Base-by-base conservation (phyloP, 805 yeast genomes). In the Maudiozyma serrabonitensis region DNA sequence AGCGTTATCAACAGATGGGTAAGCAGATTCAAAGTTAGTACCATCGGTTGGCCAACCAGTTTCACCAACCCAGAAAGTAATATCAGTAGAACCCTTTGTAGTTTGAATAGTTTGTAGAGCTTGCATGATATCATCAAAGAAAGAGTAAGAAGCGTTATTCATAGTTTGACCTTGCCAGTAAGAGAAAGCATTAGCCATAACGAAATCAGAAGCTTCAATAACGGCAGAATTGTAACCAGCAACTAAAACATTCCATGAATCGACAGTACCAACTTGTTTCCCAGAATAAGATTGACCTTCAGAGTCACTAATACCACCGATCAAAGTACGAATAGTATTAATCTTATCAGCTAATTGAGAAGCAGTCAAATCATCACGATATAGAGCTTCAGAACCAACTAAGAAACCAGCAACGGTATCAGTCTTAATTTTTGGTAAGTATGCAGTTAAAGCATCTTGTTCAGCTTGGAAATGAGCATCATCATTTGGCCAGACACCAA, bases 81-180 rank as follows among this genome's bases (percentile, higher is more conserved):
- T 78, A 70, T 88, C 90, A 51, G 91, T 82, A 52, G 84, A 71
- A 54, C 96, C 96, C 76, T 91, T 90, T 60, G 78, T 69, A 58
- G 87, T 74, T 77, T 91, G 96, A 62, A 91, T 80, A 53, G 76
- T 74, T 75, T 88, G 95, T 68, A 91, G 74, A 57, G 97, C 96
- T 77, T 91, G 97, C 96, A 90, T 89, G 69, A 91, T 87, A 69
- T 91, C 97, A 68, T 90, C 97, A 58, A 88, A 79, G 84, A 90
- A 91, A 2, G 96, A 88, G 77, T 80, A 87, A 16, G 95, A 80
- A 26, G 96, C 79, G 69, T 90, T 90, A 46, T 69, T 63, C 78
- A 76, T 78, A 57, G 88, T 77, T 75, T 89, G 97, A 42, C 97
- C 97, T 75, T 91, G 98, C 98, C 98, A 91, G 82, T 90, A 91